Percentiles rank a stretch among this genome's conserved stretches.
Conservation (phyloP, 352 stramenopile species). For the Elongisporangium prolatum region DNA sequence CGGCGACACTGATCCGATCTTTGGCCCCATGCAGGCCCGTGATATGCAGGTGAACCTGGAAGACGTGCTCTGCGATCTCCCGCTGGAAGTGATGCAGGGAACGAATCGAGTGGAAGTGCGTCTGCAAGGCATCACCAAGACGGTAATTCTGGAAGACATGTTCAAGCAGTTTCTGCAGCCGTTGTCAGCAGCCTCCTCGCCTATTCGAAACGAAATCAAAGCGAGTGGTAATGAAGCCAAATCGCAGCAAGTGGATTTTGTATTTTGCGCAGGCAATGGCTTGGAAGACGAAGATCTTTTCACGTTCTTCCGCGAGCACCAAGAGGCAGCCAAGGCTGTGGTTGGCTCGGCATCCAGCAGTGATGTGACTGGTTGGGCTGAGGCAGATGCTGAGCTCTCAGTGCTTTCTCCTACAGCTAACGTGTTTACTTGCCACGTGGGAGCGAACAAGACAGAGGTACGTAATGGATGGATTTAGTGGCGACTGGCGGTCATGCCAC, state of each 20-base stretch:
- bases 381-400: not conserved
- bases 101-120: conserved; percentile 75
- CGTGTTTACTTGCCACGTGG: conserved; percentile 75
- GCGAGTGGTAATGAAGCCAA: conserved; percentile 1
- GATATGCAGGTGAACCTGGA: conserved; percentile 88
- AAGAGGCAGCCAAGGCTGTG: conserved; percentile 22
- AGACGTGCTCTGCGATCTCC: conserved; percentile 79
- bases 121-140: conserved; percentile 63
- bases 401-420: conserved; percentile 13
- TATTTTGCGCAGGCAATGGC: conserved; percentile 83
- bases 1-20: conserved; percentile 68
- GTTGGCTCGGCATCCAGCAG: not conserved
- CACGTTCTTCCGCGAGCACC: conserved; percentile 74
- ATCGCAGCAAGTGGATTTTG: conserved; percentile 61
- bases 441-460: conserved; percentile 67
- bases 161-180: conserved; percentile 32
- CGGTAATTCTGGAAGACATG: conserved; percentile 55
- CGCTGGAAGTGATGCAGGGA: conserved; percentile 75
- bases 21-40: conserved; percentile 76
- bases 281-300: conserved; percentile 86
- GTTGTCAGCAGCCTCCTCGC: conserved; percentile 15
- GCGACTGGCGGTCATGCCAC: not conserved
- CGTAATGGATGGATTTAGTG: not conserved
- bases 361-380: not conserved
- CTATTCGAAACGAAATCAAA: conserved; percentile 1